Base-by-base conservation (phyloP, 306 rosid genomes). In the Vigna nakashimae region DNA sequence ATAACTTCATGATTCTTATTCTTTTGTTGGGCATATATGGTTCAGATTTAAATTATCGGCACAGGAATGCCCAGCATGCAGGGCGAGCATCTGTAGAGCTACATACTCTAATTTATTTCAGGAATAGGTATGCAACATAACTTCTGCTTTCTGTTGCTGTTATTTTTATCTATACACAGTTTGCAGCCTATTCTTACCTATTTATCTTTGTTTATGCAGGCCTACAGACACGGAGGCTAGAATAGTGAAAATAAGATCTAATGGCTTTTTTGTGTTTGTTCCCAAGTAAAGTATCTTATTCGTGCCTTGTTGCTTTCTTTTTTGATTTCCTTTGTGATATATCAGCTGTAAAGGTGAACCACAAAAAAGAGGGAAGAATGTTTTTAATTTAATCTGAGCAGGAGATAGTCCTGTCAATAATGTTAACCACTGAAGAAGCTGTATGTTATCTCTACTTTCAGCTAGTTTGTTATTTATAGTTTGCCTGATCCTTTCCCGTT, bases 11-110 rank as follows among this genome's bases (percentile, higher is more conserved):
- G 26, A n/a, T 26, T 75, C 8, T 16, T 60, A 30, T 67, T 67
- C 76, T 66, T 67, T 69, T 63, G 74, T 13, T 52, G 69, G 45
- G 22, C 75, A 66, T 30, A 4, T 69, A 66, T 76, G 80, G 78
- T 68, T 71, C 85, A 95, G 99, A 95, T 88, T 93, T 95, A 80
- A 95, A 95, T 84, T 91, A 91, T 86, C 91, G 98, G 65, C 99
- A 92, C 30, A 92, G 96, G 84, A 95, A 92, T 71, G 99, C 99
- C 38, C 99, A 95, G 84, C 91, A 92, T 97, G 99, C 98, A 26
- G 84, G 99, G 70, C 89, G 99, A 60, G 92, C 97, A 60, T 95
- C 98, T 20, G 96, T 92, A 76, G 99, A 95, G 89, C 90, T 95
- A 73, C 96, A 92, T 74, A 95, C 98, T 18, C 85, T 91, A 3